Base-by-base conservation (phyloP, 2,329 filamentous ascomycete species). In the Aspergillus transmontanensis region DNA sequence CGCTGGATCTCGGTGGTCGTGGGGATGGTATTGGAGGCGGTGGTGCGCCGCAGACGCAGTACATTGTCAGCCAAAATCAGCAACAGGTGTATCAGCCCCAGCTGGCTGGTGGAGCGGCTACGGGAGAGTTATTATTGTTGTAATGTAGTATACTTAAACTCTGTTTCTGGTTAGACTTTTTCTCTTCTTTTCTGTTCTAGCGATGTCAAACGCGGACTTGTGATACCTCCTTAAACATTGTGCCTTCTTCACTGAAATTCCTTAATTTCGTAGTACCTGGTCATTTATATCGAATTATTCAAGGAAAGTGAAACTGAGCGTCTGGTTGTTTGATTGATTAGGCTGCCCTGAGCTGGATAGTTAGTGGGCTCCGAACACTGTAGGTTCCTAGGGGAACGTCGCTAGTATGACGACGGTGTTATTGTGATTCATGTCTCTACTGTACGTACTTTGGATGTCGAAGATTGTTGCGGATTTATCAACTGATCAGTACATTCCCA, bases 61-160 rank as follows among this genome's bases (percentile, higher is more conserved):
- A 84, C 70, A 89, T 96, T 57, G 93, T 96, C 55, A 96, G 90
- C 76, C 92, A 94, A 73, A 92, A 92, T 71, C 89, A 89, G 63
- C 87, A 96, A 77, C 88, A 91, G 66, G 86, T 90, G 43, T 89
- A 93, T 73, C 89, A 91, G 75, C 89, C 89, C 14, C 85, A 87
- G 28, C 85, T 86, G 14, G 86, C 86, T 68, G 89, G 87, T 54
- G 84, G 83, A 28, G 86, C 85, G 11, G 86, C 84, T 67, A 92
- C 91, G 68, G 89, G 89, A 9, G 91, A 94, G 80, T 80, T 94
- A 77, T 80, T 94, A 72, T 82, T 89, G 75, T 80, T 91, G 72
- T 91, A 81, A 64, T 69, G 14, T 46, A 41, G 21, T 23, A 39
- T 55, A 28, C 23, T 19, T 66, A 41, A 62, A 67, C 63, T 68